Base-by-base conservation (phyloP, 1,284 basidiomycete species). In the Malassezia sympodialis region DNA sequence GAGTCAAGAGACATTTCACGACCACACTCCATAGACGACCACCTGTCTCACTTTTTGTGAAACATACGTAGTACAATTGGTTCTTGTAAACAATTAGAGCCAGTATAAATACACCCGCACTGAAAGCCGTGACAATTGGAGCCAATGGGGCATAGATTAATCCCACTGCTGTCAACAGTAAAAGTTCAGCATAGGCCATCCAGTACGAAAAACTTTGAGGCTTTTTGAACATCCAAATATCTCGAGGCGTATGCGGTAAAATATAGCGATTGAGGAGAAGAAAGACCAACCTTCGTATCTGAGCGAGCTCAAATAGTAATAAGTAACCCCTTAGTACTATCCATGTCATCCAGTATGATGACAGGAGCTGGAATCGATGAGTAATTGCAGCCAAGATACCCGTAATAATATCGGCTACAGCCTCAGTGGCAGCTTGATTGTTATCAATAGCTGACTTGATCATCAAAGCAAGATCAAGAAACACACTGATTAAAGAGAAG, bases 191-290 rank as follows among this genome's bases (percentile, higher is more conserved):
- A 65, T 87, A 90, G 76, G 89, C 90, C 55, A 91, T 82, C 11
- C 87, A 82, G 77, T 87, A 96, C 67, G 91, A 84, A 72, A 96
- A 96, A 35, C 85, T 83, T 4, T 88, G 88, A 15, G 93, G 93
- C 73, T 91, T 87, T 6, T 93, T 96, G 84, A 88, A 91, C 67
- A 96, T 90, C 50, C 90, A 82, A 56, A 96, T 89, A 69, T 96
- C 90, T 64, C 94, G 83, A 42, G 91, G 93, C 0, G 94, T 98
- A 54, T 91, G 84, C n/a, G 90, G 89, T 69, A 96, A 87, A 44
- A 90, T 76, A 31, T 58, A 60, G 51, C 80, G 90, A 76, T 87
- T 87, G 76, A 96, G 79, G 31, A 84, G 90, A 19, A 90, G 82
- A 78, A 86, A 83, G 12, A 90, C 69, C 30, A 99, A 80, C 71